These are phyloP conservation scores for Fusarium neocosmosporiellum DNA, from an alignment of 2,329 filamentous ascomycete species.

Conservation along the genomic window DNA sequence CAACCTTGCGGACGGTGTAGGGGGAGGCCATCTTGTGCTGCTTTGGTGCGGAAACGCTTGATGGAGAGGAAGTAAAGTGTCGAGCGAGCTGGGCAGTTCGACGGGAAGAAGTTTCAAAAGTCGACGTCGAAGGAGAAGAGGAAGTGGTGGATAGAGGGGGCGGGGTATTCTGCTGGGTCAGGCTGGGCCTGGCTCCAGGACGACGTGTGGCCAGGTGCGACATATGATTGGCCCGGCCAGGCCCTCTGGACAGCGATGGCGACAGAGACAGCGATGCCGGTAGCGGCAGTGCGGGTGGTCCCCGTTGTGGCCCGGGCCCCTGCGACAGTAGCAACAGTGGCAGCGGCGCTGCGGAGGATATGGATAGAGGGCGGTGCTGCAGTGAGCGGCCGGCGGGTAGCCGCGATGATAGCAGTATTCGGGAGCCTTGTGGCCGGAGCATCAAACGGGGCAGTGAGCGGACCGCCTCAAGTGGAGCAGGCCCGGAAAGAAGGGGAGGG, in stretches of 20 bases:
- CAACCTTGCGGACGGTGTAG: conserved; percentile 89
- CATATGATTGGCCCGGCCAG: conserved; percentile 41
- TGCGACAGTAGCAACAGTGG: conserved; percentile 9
- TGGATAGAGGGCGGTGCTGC: not conserved
- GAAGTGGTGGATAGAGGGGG: conserved; percentile 51
- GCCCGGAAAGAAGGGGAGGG: conserved; percentile 39
- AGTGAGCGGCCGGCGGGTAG: conserved; percentile 18
- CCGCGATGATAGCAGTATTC: conserved; percentile 31
- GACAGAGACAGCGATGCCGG: not conserved
- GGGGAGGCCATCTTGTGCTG: conserved; percentile 64
- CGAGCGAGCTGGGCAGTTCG: conserved; percentile 66
- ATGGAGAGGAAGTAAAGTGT: conserved; percentile 57
- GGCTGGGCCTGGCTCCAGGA: conserved; percentile 36
- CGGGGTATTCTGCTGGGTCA: conserved; percentile 47
- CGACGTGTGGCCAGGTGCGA: conserved; percentile 38
- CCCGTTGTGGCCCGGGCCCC: conserved; percentile 5
- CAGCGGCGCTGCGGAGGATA: conserved; percentile 14
- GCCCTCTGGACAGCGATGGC: conserved; percentile 24
- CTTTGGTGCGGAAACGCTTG: conserved; percentile 27
- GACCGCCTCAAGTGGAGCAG: conserved; percentile 38
- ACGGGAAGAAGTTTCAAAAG: conserved; percentile 59
- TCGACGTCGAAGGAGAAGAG: conserved; percentile 39
- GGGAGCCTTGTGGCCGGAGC: conserved; percentile 31
- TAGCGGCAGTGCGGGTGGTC: conserved; percentile 4
- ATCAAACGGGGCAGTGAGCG: conserved; percentile 31